Base-by-base conservation (phyloP, 495 filamentous ascomycete genomes). In the Saxophila tyrrhenica region DNA sequence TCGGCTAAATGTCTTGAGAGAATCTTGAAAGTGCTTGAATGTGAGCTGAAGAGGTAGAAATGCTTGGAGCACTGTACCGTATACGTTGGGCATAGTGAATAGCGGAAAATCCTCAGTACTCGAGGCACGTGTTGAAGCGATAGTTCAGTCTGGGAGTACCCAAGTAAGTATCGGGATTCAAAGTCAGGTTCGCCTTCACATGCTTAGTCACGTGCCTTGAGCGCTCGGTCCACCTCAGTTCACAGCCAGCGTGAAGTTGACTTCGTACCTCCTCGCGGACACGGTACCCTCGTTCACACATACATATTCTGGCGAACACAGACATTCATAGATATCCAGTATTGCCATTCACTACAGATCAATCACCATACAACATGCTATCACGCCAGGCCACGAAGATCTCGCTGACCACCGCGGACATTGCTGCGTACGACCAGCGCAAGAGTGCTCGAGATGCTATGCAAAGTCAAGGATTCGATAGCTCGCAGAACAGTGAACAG, bases 331-430 rank as follows among this genome's bases (percentile, higher is more conserved):
- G 7, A 35, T 35, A 35, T 13, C 13, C 29, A 35, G 7, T 5
- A 35, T 13, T 35, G 5, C 29, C 13, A 5, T 35, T 35, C 29
- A n/a, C n/a, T n/a, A n/a, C n/a, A n/a, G n/a, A n/a, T n/a, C n/a
- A n/a, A 7, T 5, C 29, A 35, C 29, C 29, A 5, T 35, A 35
- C 51, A 59, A 39, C 2, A 64, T 64, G 62, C 49, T 64, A 1
- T 61, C 59, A 38, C 55, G 62, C 11, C 55, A 55, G 25, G 42
- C 62, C 41, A 64, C 62, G 10, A 52, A 51, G 21, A 54, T 64
- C 20, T 62, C 50, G 10, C 56, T 64, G 19, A 64, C 59, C 2
- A 9, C 55, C 29, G 59, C 62, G 11, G 62, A 64, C 52, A 54
- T 64, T 35, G 23, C 50, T 0, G 56, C 32, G 10, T 64, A 64